Evolutionary conservation across 768 basidiomycete genomes (phyloP), one percentile per base, ranked within the genome.

Genomic region (Hypholoma sublateritium): DNA sequence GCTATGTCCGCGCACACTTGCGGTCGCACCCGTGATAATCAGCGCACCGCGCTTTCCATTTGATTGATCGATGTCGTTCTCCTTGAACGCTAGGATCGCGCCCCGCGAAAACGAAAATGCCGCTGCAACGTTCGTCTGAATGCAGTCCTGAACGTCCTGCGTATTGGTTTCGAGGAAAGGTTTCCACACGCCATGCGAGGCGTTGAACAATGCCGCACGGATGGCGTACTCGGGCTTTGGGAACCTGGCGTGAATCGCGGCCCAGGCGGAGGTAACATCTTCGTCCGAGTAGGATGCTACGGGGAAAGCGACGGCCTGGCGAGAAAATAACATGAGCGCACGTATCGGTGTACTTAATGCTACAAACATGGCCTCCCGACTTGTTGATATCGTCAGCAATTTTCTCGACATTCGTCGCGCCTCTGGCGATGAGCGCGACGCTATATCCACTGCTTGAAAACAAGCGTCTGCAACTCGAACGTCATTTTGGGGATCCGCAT

Each of bases 1-100:
- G 2, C 72, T 71, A 55, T 88, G 88, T 5, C 89, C 89, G 53
- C 89, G 73, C 17, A 81, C 53, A 50, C 83, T 77, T 5, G 89
- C 85, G 6, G 89, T 89, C 1, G 89, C 89, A 0, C 88, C 87
- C 0, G 88, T 91, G 65, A 89, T 88, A 12, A 89, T 78, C 47
- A 91, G 68, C 0, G 84, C 80, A 5, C 89, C 89, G 22, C 79
- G 75, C 64, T 82, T 81, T 11, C 85, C 83, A n/a, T 67, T 69
- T 0, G 73, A 65, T 46, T 78, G 70, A n/a, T 75, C 75, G 6
- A 80, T 66, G 12, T 77, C 74, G 60, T 86, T 86, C 44, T 78
- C 75, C 65, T 85, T 84, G 69, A 89, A 84, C 1, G 79, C 75
- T 25, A 83, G 64, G 47, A 90, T 80, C 5, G 78, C 80, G 46